Base-by-base conservation (phyloP, 768 basidiomycete genomes). In the Agaricus sinodeliciosus region DNA sequence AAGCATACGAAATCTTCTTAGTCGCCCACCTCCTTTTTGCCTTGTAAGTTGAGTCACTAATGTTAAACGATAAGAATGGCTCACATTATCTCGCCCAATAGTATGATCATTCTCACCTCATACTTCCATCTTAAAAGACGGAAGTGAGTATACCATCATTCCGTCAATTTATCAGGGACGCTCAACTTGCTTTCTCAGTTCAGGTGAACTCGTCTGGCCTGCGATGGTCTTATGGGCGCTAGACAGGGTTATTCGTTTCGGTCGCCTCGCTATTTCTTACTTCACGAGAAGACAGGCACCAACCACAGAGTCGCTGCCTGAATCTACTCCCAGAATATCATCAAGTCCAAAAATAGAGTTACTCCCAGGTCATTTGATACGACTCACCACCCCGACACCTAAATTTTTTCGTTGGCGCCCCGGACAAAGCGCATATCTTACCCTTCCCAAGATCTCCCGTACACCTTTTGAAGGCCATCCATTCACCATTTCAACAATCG, bases 381-480 rank as follows among this genome's bases (percentile, higher is more conserved):
- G 76, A 15, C 61, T 84, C 12, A 68, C 70, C 15, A 59, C 81
- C 26, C 59, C 61, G 34, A 71, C 75, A 18, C 73, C 76, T 3
- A 49, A 56, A 7, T 56, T 64, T 25, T 63, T 72, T 13, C 71
- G 70, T 57, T 77, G 84, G 68, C 68, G 65, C 18, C 71, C 83
- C 0, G 83, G 82, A 7, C 83, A 84, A 63, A 70, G 72, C 34
- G 76, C 71, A 0, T 83, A 74, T 57, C 65, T 84, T 18, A 71
- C 67, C 9, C 65, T 83, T 57, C 80, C 80, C 3, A 59, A 68
- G 1, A 67, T 80, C 5, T 77, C 77, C 9, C 46, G 49, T 0
- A 61, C 71, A 25, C 75, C 76, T 4, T 71, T 76, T 27, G 78
- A 84, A 62, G 64, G 78, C 0, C 83, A 84, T 55, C 83, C 83